Percentiles rank a stretch among this genome's conserved stretches.
These are phyloP conservation scores for Geotrichum citri-aurantii DNA, from an alignment of 1,139 yeast species.

Conservation along the genomic window DNA sequence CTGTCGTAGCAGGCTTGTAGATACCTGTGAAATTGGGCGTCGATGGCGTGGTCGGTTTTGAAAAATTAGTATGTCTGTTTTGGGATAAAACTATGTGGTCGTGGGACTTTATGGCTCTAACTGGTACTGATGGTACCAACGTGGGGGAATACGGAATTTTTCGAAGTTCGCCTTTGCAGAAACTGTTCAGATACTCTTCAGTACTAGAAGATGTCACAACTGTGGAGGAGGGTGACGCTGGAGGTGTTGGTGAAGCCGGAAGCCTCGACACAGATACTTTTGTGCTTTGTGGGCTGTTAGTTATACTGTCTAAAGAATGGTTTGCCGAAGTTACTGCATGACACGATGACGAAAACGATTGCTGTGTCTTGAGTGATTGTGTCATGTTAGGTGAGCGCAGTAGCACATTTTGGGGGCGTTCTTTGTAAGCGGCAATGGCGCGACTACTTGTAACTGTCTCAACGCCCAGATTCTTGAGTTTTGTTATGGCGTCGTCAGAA, in stretches of 20 bases:
- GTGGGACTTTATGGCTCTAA: background rate
- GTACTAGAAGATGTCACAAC: background rate
- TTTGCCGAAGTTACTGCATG: background rate
- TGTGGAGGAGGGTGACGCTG: background rate
- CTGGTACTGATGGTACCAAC: background rate
- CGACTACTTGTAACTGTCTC: conserved; percentile 5
- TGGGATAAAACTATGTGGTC: background rate
- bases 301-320: background rate
- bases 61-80: background rate
- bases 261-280: background rate
- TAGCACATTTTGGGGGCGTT: background rate
- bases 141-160: background rate
- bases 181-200: background rate
- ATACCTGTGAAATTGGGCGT: background rate
- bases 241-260: background rate
- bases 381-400: background rate
- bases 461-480: conserved; percentile 14
- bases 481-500: conserved; percentile 14
- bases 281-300: background rate
- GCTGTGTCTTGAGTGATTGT: background rate
- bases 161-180: background rate
- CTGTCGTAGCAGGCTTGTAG: too few species aligned
- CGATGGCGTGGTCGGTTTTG: background rate
- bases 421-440: conserved; percentile 10
- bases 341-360: background rate